phyloP scores from a whole-genome alignment of 2,329 filamentous ascomycete species.

The Fusarium temperatum region DNA sequence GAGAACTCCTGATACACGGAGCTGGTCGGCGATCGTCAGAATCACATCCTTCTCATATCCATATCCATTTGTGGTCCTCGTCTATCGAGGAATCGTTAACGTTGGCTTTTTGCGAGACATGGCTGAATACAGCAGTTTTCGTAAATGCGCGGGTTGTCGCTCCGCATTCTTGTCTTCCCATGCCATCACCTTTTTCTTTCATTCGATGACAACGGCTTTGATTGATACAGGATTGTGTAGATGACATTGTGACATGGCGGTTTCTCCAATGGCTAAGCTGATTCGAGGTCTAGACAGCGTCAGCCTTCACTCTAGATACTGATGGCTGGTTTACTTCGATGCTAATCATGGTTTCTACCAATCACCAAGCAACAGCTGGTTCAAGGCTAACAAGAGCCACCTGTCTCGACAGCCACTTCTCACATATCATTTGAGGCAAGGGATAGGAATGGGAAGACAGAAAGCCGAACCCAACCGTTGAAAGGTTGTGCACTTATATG shows the following conservation, averaged over 20 bases:
- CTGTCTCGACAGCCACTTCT: not conserved
- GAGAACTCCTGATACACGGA: not conserved
- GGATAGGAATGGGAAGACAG: not conserved
- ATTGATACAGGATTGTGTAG: not conserved
- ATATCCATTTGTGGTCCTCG: conserved; percentile 1
- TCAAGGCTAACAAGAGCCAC: not conserved
- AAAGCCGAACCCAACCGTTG: not conserved
- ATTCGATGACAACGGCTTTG: conserved; percentile 8
- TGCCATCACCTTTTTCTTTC: conserved; percentile 2
- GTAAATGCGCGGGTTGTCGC: not conserved
- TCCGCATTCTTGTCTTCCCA: conserved; percentile 20
- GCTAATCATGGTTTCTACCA: conserved; percentile 4
- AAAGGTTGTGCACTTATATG: not conserved
- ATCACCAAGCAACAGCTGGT: not conserved
- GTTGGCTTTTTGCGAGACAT: not conserved
- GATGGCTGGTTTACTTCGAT: conserved; percentile 2
- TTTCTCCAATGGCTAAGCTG: conserved; percentile 5
- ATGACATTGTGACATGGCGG: conserved; percentile 1
- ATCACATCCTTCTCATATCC: conserved; percentile 18
- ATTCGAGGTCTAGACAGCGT: conserved; percentile 8
- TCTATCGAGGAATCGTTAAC: not conserved
- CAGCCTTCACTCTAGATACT: conserved; percentile 1
- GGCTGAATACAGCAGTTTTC: not conserved
- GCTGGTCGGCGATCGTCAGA: conserved; percentile 6
- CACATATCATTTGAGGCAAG: not conserved